These are phyloP conservation scores for Aspergillus taichungensis DNA, from an alignment of 495 filamentous ascomycete genomes.

Conservation along the genomic window DNA sequence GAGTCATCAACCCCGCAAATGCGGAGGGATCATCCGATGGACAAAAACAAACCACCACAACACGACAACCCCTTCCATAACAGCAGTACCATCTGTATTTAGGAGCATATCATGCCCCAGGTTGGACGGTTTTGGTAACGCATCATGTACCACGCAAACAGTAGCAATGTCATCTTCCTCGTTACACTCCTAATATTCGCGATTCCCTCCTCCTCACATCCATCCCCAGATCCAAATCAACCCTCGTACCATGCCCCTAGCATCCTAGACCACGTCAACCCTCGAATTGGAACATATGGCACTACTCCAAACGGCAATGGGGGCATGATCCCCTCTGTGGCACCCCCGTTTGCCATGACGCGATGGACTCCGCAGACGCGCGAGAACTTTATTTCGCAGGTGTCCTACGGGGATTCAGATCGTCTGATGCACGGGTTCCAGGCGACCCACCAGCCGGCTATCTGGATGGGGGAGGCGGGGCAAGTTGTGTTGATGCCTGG, in stretches of 20 bases:
- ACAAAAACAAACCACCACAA: too few species aligned
- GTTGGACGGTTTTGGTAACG: too few species aligned
- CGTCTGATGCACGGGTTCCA: constrained; percentile 20
- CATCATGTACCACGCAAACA: too few species aligned
- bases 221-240: too few species aligned
- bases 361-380: constrained; percentile 23
- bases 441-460: constrained; percentile 21
- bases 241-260: neutral
- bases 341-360: constrained; percentile 20
- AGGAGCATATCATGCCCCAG: too few species aligned
- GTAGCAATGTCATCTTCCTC: too few species aligned
- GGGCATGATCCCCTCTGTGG: constrained; percentile 21
- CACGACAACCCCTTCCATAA: too few species aligned
- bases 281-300: constrained; percentile 18
- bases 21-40: too few species aligned
- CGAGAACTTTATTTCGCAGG: constrained; percentile 22
- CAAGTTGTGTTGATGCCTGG: constrained; percentile 17
- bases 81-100: too few species aligned
- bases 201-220: too few species aligned
- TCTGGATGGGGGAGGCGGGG: constrained; percentile 23
- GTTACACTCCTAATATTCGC: too few species aligned
- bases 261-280: constrained; percentile 10
- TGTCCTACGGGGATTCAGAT: constrained; percentile 17
- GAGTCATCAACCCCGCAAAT: too few species aligned
- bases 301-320: constrained; percentile 15